Evolutionary conservation across 768 basidiomycete species (phyloP), one percentile per base, ranked within the genome.

Genomic region (Pholiota microspora): DNA sequence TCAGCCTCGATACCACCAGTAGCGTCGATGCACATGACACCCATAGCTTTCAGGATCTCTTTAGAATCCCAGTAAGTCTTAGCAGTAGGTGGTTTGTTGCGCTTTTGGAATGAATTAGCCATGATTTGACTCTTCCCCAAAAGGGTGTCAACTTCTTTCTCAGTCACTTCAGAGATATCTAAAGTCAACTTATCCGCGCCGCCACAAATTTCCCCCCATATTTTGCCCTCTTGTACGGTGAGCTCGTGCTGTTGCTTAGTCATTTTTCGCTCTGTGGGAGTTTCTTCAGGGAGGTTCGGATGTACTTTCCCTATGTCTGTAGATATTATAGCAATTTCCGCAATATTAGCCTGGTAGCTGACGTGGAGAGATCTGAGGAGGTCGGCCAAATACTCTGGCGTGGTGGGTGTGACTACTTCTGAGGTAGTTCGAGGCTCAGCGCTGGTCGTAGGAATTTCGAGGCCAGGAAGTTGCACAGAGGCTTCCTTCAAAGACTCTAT

Each of bases 1-100:
- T 97, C 94, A 1, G 88, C 94, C 66, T 97, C 94, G 53, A 80
- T 85, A 0, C 86, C 80, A 0, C 85, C 86, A 0, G 74, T 73
- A 7, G 86, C 73, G 15, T 89, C 82, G 27, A 95, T 67, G 61
- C 85, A 88, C 0, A 87, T 86, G 2, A 94, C 77, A n/a, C 93
- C 93, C 88, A 95, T 89, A 0, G 88, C 85, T 21, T 67, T 62
- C 7, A 96, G 62, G 21, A 95, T 80, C 49, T 82, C 79, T 64
- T 79, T 85, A 58, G 83, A 81, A 64, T 94, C 85, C 0, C 75
- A 70, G 61, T 92, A 94, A 2, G 88, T 92, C 25, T 75, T 71
- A 9, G 70, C 47, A 0, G 85, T 85, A 0, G 94, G 91, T 3
- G 81, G 68, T 55, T 79, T 78, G 51, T 72, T 81, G 7, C 88